Base-by-base conservation (phyloP, 495 filamentous ascomycete species). In the Penicilliopsis zonata region DNA sequence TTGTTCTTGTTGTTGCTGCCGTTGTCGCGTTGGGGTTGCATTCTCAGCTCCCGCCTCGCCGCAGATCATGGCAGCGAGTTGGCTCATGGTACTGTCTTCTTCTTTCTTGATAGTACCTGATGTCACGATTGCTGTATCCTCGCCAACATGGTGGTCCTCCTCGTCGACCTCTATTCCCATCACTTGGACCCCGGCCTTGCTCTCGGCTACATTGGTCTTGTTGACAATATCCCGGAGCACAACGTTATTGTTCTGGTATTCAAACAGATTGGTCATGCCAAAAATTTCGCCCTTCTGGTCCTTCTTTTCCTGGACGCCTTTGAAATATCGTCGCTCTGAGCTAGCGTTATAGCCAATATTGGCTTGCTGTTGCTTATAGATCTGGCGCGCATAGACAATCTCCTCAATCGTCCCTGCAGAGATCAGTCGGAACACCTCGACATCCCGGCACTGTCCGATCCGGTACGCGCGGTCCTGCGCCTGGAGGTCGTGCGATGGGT, bases 281-380 rank as follows among this genome's bases (percentile, higher is more conserved):
- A 98, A 98, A 22, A 98, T 85, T 59, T 98, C 90, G 34, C 90
- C 92, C 37, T 87, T 92, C 47, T 75, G 67, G 19, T 72, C 74
- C 31, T 73, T 73, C 41, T 83, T 74, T 26, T 88, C 81, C 53
- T 92, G 85, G 0, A 98, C 84, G 23, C 90, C 90, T 44, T 82
- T 86, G 63, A 98, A 98, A 56, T 98, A 98, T 6, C 90, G 73
- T 1, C 90, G 79, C 52, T 98, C 90, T 18, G 74, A 80, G 25
- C 79, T 86, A 5, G 90, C 90, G 19, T 79, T 94, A 53, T 98
- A 98, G 1, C 84, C 90, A 31, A 98, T 98, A 44, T 94, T 95
- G 2, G 90, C 90, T 50, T 96, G 90, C 46, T 98, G 90, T 48
- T 98, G 90, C 50, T 98, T 98, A 63, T 96, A 98, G 35, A 98